Evolutionary conservation across 768 basidiomycete genomes (phyloP).

Genomic region (Daedalea quercina): DNA sequence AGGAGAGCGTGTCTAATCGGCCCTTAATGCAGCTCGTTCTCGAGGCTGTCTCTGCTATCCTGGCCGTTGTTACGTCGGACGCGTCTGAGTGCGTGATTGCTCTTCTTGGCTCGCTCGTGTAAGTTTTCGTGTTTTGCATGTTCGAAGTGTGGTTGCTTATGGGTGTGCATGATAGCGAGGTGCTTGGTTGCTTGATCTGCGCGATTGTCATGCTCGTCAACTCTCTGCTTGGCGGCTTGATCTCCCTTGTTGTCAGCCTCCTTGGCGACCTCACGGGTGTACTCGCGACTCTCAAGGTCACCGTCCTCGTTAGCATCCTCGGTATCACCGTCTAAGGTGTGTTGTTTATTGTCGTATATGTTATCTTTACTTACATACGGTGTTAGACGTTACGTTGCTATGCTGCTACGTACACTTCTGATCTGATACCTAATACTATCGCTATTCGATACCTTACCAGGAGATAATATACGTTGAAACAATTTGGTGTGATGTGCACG

Average conservation of each 20-base stretch:
- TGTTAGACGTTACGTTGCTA: too few relatives aligned
- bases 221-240: conserved; percentile 19
- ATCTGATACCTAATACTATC: too few relatives aligned
- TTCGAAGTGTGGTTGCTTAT: too few relatives aligned
- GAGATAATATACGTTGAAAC: too few relatives aligned
- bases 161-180: conserved; percentile 9
- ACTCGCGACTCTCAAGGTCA: conserved; percentile 18
- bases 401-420: too few relatives aligned
- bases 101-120: conserved; percentile 20
- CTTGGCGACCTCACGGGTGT: conserved; percentile 14
- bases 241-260: conserved; percentile 16
- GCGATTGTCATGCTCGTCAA: conserved; percentile 18
- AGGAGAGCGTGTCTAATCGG: not conserved
- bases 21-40: conserved; percentile 21
- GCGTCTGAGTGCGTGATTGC: conserved; percentile 12
- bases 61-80: conserved; percentile 13
- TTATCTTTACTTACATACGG: too few relatives aligned
- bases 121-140: not conserved
- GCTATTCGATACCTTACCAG: too few relatives aligned
- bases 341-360: not conserved
- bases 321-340: conserved; percentile 10
- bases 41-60: conserved; percentile 17
- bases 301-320: conserved; percentile 18
- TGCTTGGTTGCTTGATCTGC: conserved; percentile 17
- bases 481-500: too few relatives aligned